Percentiles rank a stretch among this genome's conserved stretches.
phyloP scores from a whole-genome alignment of 1,139 yeast genomes.

The Yamadazyma trypodendri region DNA sequence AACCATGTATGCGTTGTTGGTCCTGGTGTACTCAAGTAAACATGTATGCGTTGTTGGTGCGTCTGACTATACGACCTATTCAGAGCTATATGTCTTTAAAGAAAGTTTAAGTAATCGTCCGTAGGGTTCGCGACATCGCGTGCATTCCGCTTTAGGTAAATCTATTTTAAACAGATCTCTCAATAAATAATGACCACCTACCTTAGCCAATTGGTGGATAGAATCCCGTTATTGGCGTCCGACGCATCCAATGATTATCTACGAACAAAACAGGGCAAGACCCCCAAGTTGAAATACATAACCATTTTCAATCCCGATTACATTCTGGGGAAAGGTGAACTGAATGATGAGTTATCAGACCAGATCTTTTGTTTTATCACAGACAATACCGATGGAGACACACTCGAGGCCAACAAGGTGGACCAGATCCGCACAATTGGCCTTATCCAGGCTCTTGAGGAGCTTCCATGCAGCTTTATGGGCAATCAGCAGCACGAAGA shows the following conservation, averaged over 20 bases:
- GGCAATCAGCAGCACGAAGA: slow-evolving; percentile 3
- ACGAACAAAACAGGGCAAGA: slow-evolving; percentile 13
- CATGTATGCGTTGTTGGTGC: too few species aligned
- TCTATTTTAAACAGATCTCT: not conserved
- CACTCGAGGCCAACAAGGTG: slow-evolving; percentile 14
- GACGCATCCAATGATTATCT: slow-evolving; percentile 13
- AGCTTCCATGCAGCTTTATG: slow-evolving; percentile 12
- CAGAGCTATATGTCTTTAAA: too few species aligned
- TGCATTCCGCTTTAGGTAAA: too few species aligned
- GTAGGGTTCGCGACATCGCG: too few species aligned
- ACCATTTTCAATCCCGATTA: slow-evolving; percentile 25
- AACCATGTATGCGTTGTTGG: too few species aligned
- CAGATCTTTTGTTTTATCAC: slow-evolving; percentile 33
- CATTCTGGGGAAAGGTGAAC: slow-evolving; percentile 22
- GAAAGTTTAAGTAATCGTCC: too few species aligned
- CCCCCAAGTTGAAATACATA: slow-evolving; percentile 18
- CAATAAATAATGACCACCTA: slow-evolving; percentile 19
- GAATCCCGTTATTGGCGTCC: slow-evolving; percentile 12
- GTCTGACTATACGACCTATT: too few species aligned
- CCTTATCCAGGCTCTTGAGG: slow-evolving; percentile 36
- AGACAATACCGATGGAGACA: slow-evolving; percentile 14
- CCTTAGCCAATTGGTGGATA: slow-evolving; percentile 21
- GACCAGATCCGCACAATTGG: slow-evolving; percentile 37
- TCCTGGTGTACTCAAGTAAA: too few species aligned
- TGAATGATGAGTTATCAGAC: slow-evolving; percentile 26